Percentiles rank a stretch among this genome's conserved stretches.
phyloP scores from a whole-genome alignment of 1,284 basidiomycete species.

The Amylostereum areolatum region DNA sequence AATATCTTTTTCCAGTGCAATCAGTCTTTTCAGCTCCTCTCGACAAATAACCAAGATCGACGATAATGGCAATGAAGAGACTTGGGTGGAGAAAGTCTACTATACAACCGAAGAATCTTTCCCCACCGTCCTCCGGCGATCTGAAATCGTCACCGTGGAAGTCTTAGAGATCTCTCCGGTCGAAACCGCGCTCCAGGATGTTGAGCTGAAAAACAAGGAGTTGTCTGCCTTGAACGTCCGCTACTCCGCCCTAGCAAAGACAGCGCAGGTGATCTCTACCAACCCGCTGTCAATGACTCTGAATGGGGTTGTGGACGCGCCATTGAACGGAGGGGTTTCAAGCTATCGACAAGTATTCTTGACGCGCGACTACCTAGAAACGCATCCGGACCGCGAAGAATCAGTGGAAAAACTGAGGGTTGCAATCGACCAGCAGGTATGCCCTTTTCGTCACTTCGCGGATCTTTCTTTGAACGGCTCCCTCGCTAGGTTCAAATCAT shows the following conservation, averaged over 20 bases:
- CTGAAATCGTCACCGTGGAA: constrained; percentile 78
- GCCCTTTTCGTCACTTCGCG: constrained; percentile 9
- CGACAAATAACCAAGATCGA: constrained; percentile 61
- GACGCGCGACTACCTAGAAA: constrained; percentile 57
- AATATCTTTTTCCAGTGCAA: constrained; percentile 45
- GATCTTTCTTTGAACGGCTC: neutral
- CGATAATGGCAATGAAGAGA: constrained; percentile 61
- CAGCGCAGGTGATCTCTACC: constrained; percentile 66
- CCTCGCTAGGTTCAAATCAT: constrained; percentile 65
- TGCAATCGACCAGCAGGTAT: constrained; percentile 81
- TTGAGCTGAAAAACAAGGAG: constrained; percentile 75
- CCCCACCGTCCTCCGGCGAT: constrained; percentile 87
- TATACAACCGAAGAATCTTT: constrained; percentile 86
- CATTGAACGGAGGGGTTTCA: constrained; percentile 70
- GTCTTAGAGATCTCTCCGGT: constrained; percentile 83
- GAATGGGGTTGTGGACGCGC: constrained; percentile 85
- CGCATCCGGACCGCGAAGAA: constrained; percentile 67
- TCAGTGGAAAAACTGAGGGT: constrained; percentile 65
- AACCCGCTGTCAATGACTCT: constrained; percentile 85
- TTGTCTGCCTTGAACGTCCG: constrained; percentile 63
- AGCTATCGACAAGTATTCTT: constrained; percentile 80
- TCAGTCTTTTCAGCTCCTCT: constrained; percentile 77
- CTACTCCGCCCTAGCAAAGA: constrained; percentile 75
- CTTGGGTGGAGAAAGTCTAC: constrained; percentile 87
- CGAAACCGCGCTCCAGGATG: constrained; percentile 77